Conservation (phyloP, 2,329 filamentous ascomycete species). For the Trichoderma brevicompactum region DNA sequence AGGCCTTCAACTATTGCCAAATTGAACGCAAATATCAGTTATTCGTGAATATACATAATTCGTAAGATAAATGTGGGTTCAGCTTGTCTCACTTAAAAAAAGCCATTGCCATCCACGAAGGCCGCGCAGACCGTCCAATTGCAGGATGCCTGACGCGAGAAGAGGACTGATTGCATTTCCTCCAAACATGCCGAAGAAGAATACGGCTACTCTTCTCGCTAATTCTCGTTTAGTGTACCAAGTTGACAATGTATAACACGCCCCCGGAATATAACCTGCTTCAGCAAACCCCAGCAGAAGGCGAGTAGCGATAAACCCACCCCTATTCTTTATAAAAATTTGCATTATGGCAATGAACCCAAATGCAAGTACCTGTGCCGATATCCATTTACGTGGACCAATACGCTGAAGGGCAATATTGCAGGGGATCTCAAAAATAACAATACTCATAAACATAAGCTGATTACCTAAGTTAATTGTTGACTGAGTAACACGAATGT, state of each 20-base stretch:
- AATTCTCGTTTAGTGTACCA: constrained; percentile 60
- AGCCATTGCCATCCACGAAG: constrained; percentile 62
- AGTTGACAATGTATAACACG: constrained; percentile 55
- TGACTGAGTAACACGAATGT: constrained; percentile 55
- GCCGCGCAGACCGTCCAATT: constrained; percentile 50
- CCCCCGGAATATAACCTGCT: constrained; percentile 60
- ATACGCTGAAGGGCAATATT: constrained; percentile 44
- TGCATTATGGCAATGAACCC: constrained; percentile 60
- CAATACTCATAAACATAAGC: constrained; percentile 55
- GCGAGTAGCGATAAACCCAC: constrained; percentile 53
- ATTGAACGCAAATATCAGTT: constrained; percentile 34
- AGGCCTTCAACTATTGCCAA: constrained; percentile 45
- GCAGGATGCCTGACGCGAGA: constrained; percentile 53
- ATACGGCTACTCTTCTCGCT: constrained; percentile 56
- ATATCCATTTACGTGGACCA: constrained; percentile 57
- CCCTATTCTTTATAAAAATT: constrained; percentile 54
- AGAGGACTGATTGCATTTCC: constrained; percentile 47
- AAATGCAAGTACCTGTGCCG: constrained; percentile 57
- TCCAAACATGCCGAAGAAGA: constrained; percentile 61
- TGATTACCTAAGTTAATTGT: constrained; percentile 58
- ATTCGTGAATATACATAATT: neutral
- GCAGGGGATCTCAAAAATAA: constrained; percentile 49
- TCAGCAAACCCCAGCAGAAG: constrained; percentile 59
- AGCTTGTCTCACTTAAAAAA: constrained; percentile 41
- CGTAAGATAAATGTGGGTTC: no score